A percentile compares a stretch with the other conserved stretches of the same genome.
phyloP scores from a whole-genome alignment of 345 rosid genomes.

The Anastatica hierochuntica region DNA sequence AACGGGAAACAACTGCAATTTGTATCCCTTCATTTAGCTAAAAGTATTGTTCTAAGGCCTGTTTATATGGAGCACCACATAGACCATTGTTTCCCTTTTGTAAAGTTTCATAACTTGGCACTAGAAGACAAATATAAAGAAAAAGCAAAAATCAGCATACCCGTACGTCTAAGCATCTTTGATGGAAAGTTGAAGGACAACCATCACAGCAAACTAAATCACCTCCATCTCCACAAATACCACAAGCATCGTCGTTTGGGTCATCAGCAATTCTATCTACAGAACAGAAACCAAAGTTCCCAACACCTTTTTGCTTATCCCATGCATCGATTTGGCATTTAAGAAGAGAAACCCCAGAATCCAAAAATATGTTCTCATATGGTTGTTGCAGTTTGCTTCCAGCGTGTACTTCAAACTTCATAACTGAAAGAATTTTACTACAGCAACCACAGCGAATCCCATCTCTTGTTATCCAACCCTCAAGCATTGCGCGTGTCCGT shows the following conservation, averaged over 20 bases:
- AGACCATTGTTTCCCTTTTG: too few relatives aligned
- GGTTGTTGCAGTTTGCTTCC: slow-evolving; percentile 69
- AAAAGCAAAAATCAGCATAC: slow-evolving; percentile 33
- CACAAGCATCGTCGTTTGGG: slow-evolving; percentile 92
- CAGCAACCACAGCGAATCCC: slow-evolving; percentile 93
- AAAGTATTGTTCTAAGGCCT: too few relatives aligned
- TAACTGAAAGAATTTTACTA: slow-evolving; percentile 50
- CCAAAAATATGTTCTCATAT: slow-evolving; percentile 57
- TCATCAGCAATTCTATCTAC: slow-evolving; percentile 58
- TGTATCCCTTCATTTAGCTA: too few relatives aligned
- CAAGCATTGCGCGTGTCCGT: slow-evolving; percentile 32
- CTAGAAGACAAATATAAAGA: too few relatives aligned
- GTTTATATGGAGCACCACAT: too few relatives aligned
- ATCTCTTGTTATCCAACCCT: slow-evolving; percentile 67
- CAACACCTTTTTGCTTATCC: slow-evolving; percentile 47
- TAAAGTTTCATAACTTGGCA: too few relatives aligned
- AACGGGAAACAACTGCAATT: slow-evolving; percentile 67
- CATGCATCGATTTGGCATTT: slow-evolving; percentile 79
- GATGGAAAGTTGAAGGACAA: slow-evolving; percentile 86
- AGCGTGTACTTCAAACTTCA: slow-evolving; percentile 76
- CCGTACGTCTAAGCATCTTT: slow-evolving; percentile 60
- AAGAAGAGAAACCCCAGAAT: slow-evolving; percentile 61
- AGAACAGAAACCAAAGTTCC: slow-evolving; percentile 36
- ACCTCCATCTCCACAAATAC: slow-evolving; percentile 92
- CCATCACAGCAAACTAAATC: slow-evolving; percentile 82